Percentiles rank a stretch among this genome's conserved stretches.
Evolutionary conservation across 78 protist species (phyloP).

Genomic region (Dictyostelium intermedium): DNA sequence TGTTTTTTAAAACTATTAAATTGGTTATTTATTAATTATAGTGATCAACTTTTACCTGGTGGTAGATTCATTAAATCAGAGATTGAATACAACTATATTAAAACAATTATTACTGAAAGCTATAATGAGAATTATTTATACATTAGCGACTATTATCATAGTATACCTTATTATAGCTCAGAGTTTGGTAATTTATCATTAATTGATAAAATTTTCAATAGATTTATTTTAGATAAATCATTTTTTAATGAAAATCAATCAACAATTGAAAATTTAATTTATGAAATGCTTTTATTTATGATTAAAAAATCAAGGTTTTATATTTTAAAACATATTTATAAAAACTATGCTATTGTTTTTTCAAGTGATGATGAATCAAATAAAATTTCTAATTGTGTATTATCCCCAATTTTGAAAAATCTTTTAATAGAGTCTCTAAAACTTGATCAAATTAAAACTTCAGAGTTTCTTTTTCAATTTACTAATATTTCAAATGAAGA

Average conservation of each 20-base stretch:
- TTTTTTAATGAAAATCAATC: background rate
- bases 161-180: background rate
- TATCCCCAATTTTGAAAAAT: background rate
- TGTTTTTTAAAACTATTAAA: background rate
- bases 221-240: background rate
- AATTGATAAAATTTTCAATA: background rate
- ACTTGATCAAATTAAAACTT: background rate
- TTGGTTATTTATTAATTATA: background rate
- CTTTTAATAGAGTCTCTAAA: background rate
- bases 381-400: background rate
- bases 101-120: background rate
- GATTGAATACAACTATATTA: background rate
- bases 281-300: background rate
- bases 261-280: background rate
- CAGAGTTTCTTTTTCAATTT: background rate
- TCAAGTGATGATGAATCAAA: background rate
- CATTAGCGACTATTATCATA: background rate
- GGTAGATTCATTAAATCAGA: background rate
- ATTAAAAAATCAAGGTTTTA: background rate
- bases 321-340: background rate
- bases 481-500: background rate
- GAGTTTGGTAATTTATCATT: background rate
- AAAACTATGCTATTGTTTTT: background rate
- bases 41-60: background rate
- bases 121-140: background rate